Evolutionary conservation across 257 asterid species (phyloP), one percentile per base, ranked within the genome.

Genomic region (Plantago elongata): DNA sequence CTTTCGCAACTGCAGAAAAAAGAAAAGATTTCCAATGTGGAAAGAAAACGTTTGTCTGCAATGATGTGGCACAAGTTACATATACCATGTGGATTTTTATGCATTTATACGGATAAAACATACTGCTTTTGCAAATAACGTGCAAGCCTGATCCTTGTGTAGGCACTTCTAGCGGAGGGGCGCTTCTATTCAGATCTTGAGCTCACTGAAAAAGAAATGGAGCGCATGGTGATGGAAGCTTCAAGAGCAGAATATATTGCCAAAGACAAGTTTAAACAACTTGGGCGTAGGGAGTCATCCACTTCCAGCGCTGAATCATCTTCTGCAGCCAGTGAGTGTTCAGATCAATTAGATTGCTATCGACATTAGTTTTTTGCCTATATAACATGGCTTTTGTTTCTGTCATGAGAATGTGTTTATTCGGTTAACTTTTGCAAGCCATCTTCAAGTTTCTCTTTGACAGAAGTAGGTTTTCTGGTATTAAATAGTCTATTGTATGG

Each of bases 101-200:
- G 9, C 40, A 34, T 34, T 34, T 34, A 34, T 34, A 50, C 56
- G 7, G 56, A 16, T 16, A 13, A 17, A 51, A 12, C 13, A 15
- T 51, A 8, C 3, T 8, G 4, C 44, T 47, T 51, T 18, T 52
- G 13, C 63, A 27, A 59, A 56, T 62, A 64, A 51, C 46, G n/a
- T 59, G 16, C 44, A 49, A 13, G 42, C 57, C 62, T 55, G 47
- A 16, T 58, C 66, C 51, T 64, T 52, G 68, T 50, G 67, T 73
- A 93, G 97, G 97, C 97, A 64, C 99, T 93, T 66, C 78, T 93
- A 68, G 97, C 99, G 0, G 97, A 93, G 79, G 97, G 96, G 43
- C 90, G 99, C 30, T 87, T 89, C 76, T 89, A 85, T 79, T 93
- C 99, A 0, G 99, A 93, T 77, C 94, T 93, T 50, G 97, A 93